A percentile compares a stretch with the other conserved stretches of the same genome.
phyloP scores from a whole-genome alignment of 2,329 filamentous ascomycete species.

The Hypomyces perniciosus region DNA sequence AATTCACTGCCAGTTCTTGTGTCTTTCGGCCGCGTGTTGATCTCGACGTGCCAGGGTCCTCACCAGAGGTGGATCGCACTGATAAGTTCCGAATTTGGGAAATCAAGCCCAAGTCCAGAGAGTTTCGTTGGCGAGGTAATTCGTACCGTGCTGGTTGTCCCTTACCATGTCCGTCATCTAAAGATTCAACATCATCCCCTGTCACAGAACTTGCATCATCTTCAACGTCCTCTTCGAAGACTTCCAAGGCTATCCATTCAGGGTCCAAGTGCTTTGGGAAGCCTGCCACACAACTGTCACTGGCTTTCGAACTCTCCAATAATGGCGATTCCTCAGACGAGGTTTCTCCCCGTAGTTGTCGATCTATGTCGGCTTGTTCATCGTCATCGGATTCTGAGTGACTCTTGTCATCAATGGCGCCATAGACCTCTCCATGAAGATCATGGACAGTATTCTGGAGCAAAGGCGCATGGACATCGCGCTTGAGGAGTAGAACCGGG shows the following conservation, averaged over 20 bases:
- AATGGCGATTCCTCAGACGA: not conserved
- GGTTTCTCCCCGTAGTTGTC: constrained; percentile 33
- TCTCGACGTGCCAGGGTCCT: not conserved
- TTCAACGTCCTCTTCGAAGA: constrained; percentile 61
- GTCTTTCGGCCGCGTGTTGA: not conserved
- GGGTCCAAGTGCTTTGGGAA: constrained; percentile 72
- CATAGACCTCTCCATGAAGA: not conserved
- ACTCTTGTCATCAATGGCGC: not conserved
- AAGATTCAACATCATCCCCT: constrained; percentile 37
- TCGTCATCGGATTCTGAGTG: constrained; percentile 4
- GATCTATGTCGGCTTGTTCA: constrained; percentile 41
- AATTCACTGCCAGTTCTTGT: not conserved
- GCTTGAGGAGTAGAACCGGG: constrained; percentile 30
- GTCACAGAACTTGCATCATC: constrained; percentile 20
- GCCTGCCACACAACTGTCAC: constrained; percentile 10
- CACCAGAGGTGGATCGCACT: constrained; percentile 18
- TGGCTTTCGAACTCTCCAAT: not conserved
- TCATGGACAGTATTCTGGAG: constrained; percentile 31
- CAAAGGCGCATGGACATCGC: constrained; percentile 33
- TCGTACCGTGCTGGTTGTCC: constrained; percentile 10
- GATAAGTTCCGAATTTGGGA: constrained; percentile 37
- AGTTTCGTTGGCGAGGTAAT: constrained; percentile 17
- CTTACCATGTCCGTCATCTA: constrained; percentile 24
- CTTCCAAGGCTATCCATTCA: constrained; percentile 88
- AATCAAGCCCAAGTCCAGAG: constrained; percentile 34